Percentiles rank a stretch among this genome's conserved stretches.
Evolutionary conservation across 441 rosid genomes (phyloP).

Genomic region (Jatropha podagrica): DNA sequence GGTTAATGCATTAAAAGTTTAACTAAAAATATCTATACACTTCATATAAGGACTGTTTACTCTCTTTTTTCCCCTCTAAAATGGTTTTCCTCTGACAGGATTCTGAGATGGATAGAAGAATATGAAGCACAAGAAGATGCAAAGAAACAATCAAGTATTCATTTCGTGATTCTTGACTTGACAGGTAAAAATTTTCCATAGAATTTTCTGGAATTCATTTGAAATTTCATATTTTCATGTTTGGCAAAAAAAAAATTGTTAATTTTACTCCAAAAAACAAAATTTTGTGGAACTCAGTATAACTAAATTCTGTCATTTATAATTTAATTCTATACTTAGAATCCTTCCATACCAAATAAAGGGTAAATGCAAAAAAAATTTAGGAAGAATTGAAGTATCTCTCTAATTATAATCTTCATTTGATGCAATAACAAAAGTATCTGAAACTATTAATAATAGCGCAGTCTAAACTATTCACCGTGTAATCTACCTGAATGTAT

Average conservation of each 20-base stretch:
- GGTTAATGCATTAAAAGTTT: constrained; percentile 2
- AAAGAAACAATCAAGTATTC: constrained; percentile 48
- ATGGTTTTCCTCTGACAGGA: constrained; percentile 37
- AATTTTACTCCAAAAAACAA: no score
- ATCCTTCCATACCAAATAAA: no score
- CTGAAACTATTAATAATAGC: not conserved
- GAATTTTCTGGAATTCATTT: not conserved
- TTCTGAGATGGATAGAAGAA: constrained; percentile 84
- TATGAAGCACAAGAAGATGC: constrained; percentile 51
- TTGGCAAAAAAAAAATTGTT: no score
- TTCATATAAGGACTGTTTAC: not conserved
- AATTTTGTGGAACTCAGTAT: no score
- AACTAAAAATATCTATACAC: not conserved
- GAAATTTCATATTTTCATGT: no score
- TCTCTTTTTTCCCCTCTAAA: not conserved
- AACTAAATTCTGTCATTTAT: no score
- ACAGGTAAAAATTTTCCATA: constrained; percentile 46
- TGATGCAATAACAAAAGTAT: not conserved
- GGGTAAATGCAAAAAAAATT: no score
- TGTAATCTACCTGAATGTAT: not conserved
- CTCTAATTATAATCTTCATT: not conserved
- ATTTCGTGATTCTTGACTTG: constrained; percentile 65
- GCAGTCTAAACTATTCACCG: not conserved
- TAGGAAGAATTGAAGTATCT: no score
- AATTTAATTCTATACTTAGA: no score